Base-by-base conservation (phyloP, 331 rosid species). In the Telfairia occidentalis region DNA sequence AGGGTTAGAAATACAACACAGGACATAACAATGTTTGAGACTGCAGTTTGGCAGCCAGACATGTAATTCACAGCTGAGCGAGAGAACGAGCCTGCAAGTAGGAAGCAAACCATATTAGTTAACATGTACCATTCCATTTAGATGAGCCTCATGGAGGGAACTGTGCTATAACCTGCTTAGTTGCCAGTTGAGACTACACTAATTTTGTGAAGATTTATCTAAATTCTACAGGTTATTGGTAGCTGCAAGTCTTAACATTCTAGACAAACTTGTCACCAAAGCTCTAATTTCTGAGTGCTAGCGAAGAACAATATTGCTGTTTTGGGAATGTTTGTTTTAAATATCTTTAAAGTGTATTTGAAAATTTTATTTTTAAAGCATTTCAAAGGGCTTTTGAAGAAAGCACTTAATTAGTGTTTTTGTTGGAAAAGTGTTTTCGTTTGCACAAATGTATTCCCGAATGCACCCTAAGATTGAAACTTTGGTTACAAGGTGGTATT, bases 21-120 rank as follows among this genome's bases (percentile, higher is more conserved):
- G 50, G 98, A 90, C 98, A 94, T 94, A 79, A 94, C 91, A 60
- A 94, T 85, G 77, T 94, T 94, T 1, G 98, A 94, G 74, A 82
- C 90, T 42, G 97, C 97, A 57, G 97, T 88, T 83, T 86, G 84
- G 77, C 98, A 94, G 38, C 98, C 97, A 9, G 97, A 92, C 96
- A 85, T 88, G 88, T 65, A 94, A 77, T 94, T 94, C 63, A 94
- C 96, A 0, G 97, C 98, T 3, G 97, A 94, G 74, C 98, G 91
- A 59, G 97, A 94, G 85, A 91, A 91, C 18, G 98, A 94, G 80
- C 97, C 98, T 94, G 87, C 78, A 81, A 42, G 73, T 24, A 85
- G 18, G 66, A 13, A 77, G 52, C 23, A 46, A 24, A 12, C 30
- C 42, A 49, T 72, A 71, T 57, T 73, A 75, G 73, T 81, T 73